Evolutionary conservation across 345 rosid species (phyloP), one percentile per base, ranked within the genome.

Genomic region (Citrus trifoliata): DNA sequence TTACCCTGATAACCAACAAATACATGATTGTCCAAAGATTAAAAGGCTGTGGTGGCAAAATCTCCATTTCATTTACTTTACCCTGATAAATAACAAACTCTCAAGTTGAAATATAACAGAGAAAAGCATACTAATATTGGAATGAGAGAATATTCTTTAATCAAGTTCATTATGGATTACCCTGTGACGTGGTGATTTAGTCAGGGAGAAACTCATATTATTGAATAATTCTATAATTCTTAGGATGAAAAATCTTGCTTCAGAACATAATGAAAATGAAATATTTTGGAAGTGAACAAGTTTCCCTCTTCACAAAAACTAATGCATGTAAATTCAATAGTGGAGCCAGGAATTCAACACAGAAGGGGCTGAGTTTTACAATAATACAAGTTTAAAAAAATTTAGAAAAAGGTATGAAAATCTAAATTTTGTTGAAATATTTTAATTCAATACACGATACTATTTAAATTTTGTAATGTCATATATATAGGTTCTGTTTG

Each of bases 21-120:
- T 93, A 93, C 97, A 96, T 96, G 75, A 96, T 92, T 70, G 99
- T 91, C 92, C 97, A 92, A 74, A 89, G 83, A 87, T 81, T 82
- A 72, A 76, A 79, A 69, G 95, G 88, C 82, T 85, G 90, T 59
- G 99, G 99, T 3, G 89, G 91, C 6, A 63, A 67, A 72, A 83
- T 77, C 40, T 88, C 97, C 3, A 83, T 80, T 0, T 90, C 87
- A 67, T 89, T 84, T 76, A 88, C 84, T 79, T 82, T 89, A 67
- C 99, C 99, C 99, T 93, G 85, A 61, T 35, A 58, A 65, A 67
- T 24, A 70, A 60, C 22, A 81, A 4, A 24, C 60, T 58, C 60
- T 9, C 3, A 42, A 78, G 46, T 32, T 71, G 40, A 60, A 61
- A 14, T 21, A 53, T 28, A 18, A 25, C 42, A 67, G 51, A 77